Conservation (phyloP, 2,329 filamentous ascomycete genomes). For the Nothopassalora personata region DNA sequence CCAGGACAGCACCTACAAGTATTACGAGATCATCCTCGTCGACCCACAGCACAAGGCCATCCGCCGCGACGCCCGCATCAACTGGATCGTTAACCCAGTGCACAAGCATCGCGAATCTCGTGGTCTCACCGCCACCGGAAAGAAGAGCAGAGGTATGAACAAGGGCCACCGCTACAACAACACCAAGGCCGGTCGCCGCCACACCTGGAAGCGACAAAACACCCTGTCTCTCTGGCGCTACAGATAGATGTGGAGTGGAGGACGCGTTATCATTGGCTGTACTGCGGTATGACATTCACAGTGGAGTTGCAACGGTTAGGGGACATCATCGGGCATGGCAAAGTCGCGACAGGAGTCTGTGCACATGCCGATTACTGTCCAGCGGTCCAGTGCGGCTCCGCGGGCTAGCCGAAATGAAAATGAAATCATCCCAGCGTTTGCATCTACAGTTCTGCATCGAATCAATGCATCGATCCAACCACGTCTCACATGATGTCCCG, state of each 20-base stretch:
- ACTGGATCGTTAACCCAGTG: constrained; percentile 99
- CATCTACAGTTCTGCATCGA: neutral
- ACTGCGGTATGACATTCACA: constrained; percentile 14
- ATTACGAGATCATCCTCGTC: constrained; percentile 99
- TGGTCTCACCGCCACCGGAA: constrained; percentile 96
- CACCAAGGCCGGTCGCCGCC: constrained; percentile 91
- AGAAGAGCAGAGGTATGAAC: constrained; percentile 99
- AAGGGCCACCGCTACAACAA: constrained; percentile 99
- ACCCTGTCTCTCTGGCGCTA: constrained; percentile 98
- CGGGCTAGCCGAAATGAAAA: constrained; percentile 3
- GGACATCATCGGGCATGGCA: constrained; percentile 6
- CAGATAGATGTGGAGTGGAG: constrained; percentile 56
- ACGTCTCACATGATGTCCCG: neutral
- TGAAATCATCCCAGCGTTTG: constrained; percentile 2
- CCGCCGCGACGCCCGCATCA: constrained; percentile 97
- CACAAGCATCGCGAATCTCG: constrained; percentile 99
- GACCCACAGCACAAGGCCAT: constrained; percentile 99
- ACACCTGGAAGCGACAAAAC: constrained; percentile 99
- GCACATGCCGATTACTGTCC: neutral
- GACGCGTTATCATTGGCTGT: constrained; percentile 7
- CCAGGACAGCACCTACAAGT: constrained; percentile 99
- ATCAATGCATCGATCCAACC: neutral
- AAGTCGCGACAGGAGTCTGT: neutral
- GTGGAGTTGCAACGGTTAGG: constrained; percentile 19
- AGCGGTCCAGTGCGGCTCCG: neutral